Conservation (phyloP, 805 yeast genomes). For the Zygosaccharomyces bisporus region DNA sequence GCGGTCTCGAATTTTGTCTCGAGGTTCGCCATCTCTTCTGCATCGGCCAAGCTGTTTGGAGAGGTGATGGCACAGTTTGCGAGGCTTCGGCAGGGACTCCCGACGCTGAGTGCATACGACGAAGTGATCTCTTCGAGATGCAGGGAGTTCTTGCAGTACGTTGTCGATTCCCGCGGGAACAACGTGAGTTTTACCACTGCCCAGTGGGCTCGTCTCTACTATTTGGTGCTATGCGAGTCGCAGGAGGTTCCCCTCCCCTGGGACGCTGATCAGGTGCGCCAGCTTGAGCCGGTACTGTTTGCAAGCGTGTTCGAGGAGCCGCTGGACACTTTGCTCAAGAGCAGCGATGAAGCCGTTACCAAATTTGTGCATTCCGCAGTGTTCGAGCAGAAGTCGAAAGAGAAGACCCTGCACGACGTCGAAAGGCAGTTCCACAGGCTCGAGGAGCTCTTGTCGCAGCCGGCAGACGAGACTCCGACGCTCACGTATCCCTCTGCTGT, state of each 20-base stretch:
- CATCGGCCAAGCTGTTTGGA: slow-evolving; percentile 18
- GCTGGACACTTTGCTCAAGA: slow-evolving; percentile 12
- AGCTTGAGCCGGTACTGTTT: slow-evolving; percentile 13
- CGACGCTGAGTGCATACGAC: slow-evolving; percentile 5
- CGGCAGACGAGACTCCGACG: background rate
- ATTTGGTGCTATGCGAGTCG: slow-evolving; percentile 11
- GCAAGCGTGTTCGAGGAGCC: slow-evolving; percentile 16
- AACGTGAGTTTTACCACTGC: slow-evolving; percentile 13
- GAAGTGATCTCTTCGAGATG: slow-evolving; percentile 14
- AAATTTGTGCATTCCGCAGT: slow-evolving; percentile 14
- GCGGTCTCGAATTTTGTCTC: slow-evolving; percentile 22
- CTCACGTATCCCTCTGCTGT: background rate
- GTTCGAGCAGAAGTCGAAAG: slow-evolving; percentile 14
- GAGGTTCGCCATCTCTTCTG: slow-evolving; percentile 19
- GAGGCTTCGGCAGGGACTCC: slow-evolving; percentile 4
- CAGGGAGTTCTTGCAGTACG: slow-evolving; percentile 13
- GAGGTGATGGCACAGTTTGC: slow-evolving; percentile 17
- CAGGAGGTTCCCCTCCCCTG: slow-evolving; percentile 17
- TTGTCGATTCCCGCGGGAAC: slow-evolving; percentile 13
- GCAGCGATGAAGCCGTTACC: slow-evolving; percentile 12
- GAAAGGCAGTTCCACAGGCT: slow-evolving; percentile 9
- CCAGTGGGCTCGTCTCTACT: slow-evolving; percentile 24
- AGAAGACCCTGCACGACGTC: slow-evolving; percentile 11
- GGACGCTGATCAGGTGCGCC: slow-evolving; percentile 9
- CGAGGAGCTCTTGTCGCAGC: slow-evolving; percentile 6